Percentiles rank a stretch among this genome's conserved stretches.
These are phyloP conservation scores for Tuctoria greenei DNA, from an alignment of 176 grass and related monocot genomes.

Conservation along the genomic window DNA sequence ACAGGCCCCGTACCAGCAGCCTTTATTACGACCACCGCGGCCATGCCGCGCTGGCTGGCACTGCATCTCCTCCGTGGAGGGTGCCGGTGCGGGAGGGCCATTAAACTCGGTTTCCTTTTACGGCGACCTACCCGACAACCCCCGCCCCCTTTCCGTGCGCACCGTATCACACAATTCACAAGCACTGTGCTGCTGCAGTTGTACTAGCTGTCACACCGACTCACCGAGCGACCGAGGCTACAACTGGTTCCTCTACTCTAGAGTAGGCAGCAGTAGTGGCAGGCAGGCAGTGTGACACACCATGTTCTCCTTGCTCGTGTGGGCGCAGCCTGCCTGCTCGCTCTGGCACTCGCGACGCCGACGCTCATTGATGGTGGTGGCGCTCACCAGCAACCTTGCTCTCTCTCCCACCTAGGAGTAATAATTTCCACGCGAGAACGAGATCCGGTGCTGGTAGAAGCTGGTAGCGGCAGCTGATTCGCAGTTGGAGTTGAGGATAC, in stretches of 20 bases:
- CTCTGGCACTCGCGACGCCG: neutral
- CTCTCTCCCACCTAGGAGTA: no score
- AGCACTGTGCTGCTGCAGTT: neutral
- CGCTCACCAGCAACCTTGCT: constrained; percentile 18
- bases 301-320: constrained; percentile 42
- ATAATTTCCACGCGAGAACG: no score
- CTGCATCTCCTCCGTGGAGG: neutral
- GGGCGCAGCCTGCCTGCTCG: constrained; percentile 19
- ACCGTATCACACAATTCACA: neutral
- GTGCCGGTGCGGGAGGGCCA: neutral
- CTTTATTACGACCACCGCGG: no score
- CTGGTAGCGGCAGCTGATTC: constrained; percentile 22
- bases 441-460: constrained; percentile 23
- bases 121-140: constrained; percentile 1
- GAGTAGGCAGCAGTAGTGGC: neutral
- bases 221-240: neutral
- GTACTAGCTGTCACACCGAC: neutral
- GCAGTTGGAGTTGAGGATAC: neutral
- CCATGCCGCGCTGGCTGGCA: constrained; percentile 20
- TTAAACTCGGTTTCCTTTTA: constrained; percentile 13
- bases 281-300: constrained; percentile 34
- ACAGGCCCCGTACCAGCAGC: no score
- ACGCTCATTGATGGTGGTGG: constrained; percentile 51
- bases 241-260: no score
- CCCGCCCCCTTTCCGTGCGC: neutral